Percentiles rank a stretch among this genome's conserved stretches.
Evolutionary conservation across 495 filamentous ascomycete genomes (phyloP).

Genomic region (Lophium mytilinum): DNA sequence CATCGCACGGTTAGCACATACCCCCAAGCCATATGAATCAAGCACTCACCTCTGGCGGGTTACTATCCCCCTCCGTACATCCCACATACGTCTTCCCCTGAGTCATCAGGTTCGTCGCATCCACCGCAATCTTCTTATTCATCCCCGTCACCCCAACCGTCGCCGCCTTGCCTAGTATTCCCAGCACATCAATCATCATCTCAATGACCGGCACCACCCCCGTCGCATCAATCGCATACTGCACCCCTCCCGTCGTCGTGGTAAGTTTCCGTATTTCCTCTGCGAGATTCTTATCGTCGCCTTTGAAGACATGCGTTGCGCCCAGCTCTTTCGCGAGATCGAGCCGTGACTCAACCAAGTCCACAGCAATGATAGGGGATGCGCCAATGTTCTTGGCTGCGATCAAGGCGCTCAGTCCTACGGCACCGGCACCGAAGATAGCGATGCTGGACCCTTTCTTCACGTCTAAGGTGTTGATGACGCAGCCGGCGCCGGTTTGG

Average conservation of each 20-base stretch:
- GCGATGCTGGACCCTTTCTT: constrained; percentile 13
- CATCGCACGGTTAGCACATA: not conserved
- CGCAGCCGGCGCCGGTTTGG: constrained; percentile 35
- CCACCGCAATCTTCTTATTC: not conserved
- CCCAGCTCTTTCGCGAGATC: constrained; percentile 24
- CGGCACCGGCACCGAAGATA: constrained; percentile 26
- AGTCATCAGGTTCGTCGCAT: not conserved
- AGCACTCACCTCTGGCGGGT: not conserved
- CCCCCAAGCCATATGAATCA: not conserved
- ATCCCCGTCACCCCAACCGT: not conserved
- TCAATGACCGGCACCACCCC: not conserved
- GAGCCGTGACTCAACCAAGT: constrained; percentile 19
- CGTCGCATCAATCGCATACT: not conserved
- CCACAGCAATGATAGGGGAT: constrained; percentile 23
- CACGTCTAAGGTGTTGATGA: constrained; percentile 22
- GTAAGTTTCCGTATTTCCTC: not conserved
- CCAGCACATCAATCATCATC: not conserved
- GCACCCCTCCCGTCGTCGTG: not conserved
- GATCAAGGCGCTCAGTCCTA: constrained; percentile 28
- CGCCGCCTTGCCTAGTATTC: not conserved
- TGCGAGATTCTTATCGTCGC: not conserved
- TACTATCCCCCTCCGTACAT: not conserved
- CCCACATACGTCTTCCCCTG: not conserved
- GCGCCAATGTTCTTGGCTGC: constrained; percentile 21
- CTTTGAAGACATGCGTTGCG: constrained; percentile 23